Evolutionary conservation across 352 stramenopile species (phyloP), one percentile per base, ranked within the genome.

Genomic region (Pythium scleroteichum): DNA sequence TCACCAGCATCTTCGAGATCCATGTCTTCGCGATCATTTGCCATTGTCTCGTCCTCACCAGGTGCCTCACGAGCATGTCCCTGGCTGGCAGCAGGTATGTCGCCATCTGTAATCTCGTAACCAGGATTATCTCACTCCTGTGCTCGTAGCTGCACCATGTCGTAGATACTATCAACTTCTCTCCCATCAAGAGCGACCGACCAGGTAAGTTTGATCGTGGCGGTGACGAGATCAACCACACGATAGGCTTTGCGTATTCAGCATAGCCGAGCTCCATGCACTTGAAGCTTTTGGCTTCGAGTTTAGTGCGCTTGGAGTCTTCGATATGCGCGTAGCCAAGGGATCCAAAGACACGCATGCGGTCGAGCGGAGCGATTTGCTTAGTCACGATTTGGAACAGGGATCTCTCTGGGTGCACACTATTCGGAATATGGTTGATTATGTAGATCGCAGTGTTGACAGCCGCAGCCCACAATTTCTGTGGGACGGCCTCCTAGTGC

Each of bases 221-320:
- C 39, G n/a, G 5, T 45, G 5, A 22, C 39, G 5, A 45, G 4
- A 19, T 45, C 26, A 3, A 58, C 3, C 3, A 58, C 39, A 4
- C 41, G 14, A 32, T 44, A 58, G 9, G 20, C 51, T 23, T 49
- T 58, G 9, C 22, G 42, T 13, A 46, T 46, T 52, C 40, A 4
- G 23, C 19, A 22, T 52, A 54, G 9, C 38, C 45, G 19, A 62
- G 24, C 44, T 53, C 19, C 45, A 24, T 32, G 54, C 35, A 54
- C 42, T 47, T 53, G 44, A 26, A 62, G 33, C 54, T 62, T 39
- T 62, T 62, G n/a, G 56, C 24, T 7, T 64, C 56, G 6, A 54
- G 45, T 27, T 64, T 64, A 4, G 39, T 64, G 23, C 56, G 44
- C 41, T 57, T 64, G 9, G 24, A 32, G 19, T 48, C 33, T 20